Evolutionary conservation across 2,329 filamentous ascomycete species (phyloP), one percentile per base, ranked within the genome.

Genomic region (Exophiala alcalophila): DNA sequence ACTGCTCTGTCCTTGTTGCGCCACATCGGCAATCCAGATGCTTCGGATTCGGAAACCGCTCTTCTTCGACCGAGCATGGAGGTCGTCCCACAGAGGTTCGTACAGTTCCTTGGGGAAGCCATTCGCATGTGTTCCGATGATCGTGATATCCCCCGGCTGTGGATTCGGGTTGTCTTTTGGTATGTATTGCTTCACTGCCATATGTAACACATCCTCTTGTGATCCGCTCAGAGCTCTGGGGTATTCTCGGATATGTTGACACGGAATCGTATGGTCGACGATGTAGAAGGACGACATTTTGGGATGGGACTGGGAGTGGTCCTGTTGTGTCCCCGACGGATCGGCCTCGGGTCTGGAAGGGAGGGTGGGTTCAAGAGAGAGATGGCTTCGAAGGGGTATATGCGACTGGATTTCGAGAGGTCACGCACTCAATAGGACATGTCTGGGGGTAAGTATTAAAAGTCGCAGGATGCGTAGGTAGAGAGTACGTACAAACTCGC

Each of bases 21-120:
- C 78, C 7, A 82, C 76, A 65, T 94, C 88, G 47, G 84, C 81
- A 47, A 92, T 88, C 83, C 84, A 92, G 56, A 94, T 86, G 43
- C 75, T 71, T 40, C 85, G 77, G 56, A 94, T 55, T 11, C 52
- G 47, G 67, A 61, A 95, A 73, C 45, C 85, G 77, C 55, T 77
- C 12, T 64, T 60, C 49, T 73, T 70, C 3, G 78, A 67, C 23
- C 70, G 65, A 20, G 69, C 62, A 51, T 83, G 70, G 2, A 94
- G 68, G 33, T 92, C 85, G 43, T 88, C 84, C 84, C 86, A 94
- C 0, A 94, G 67, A 0, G 89, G 84, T 59, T 94, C 88, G 60
- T 94, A 94, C 1, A 92, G 65, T 69, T 94, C 52, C 41, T 54
- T 77, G 2, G 73, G 71, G 44, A 78, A 76, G 0, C 65, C 74